Conservation (phyloP, 257 asterid genomes). For the Solanum chilense region DNA sequence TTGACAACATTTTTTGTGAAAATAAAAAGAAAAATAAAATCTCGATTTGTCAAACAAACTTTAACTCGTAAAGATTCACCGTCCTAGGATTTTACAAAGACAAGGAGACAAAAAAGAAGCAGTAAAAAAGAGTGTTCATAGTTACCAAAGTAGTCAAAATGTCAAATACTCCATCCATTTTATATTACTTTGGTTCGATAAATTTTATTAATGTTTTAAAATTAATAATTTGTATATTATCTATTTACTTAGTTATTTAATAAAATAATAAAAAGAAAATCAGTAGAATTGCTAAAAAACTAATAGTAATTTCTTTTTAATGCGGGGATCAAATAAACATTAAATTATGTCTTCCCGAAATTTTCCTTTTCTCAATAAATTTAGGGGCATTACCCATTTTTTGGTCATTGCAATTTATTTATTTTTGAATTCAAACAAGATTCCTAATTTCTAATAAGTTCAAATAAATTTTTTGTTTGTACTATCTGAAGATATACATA, state of each 20-base stretch:
- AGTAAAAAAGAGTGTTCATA: conserved; percentile 17
- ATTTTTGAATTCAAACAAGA: background rate
- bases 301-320: too few relatives aligned
- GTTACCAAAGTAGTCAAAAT: background rate
- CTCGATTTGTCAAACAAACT: too few relatives aligned
- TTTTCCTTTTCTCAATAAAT: background rate
- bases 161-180: background rate
- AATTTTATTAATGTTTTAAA: too few relatives aligned
- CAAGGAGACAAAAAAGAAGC: conserved; percentile 1
- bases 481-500: too few relatives aligned
- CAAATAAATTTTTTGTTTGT: too few relatives aligned
- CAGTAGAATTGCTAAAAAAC: background rate
- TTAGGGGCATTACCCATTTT: background rate
- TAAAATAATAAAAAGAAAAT: too few relatives aligned
- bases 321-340: too few relatives aligned
- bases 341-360: background rate
- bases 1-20: too few relatives aligned
- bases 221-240: too few relatives aligned
- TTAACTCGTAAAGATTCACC: background rate
- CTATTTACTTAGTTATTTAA: background rate
- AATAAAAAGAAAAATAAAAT: too few relatives aligned
- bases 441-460: background rate
- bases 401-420: background rate
- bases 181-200: background rate
- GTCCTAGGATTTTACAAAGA: background rate